A percentile compares a stretch with the other conserved stretches of the same genome.
phyloP scores from a whole-genome alignment of 116 monocot species.

The Papilionanthe hybrid region DNA sequence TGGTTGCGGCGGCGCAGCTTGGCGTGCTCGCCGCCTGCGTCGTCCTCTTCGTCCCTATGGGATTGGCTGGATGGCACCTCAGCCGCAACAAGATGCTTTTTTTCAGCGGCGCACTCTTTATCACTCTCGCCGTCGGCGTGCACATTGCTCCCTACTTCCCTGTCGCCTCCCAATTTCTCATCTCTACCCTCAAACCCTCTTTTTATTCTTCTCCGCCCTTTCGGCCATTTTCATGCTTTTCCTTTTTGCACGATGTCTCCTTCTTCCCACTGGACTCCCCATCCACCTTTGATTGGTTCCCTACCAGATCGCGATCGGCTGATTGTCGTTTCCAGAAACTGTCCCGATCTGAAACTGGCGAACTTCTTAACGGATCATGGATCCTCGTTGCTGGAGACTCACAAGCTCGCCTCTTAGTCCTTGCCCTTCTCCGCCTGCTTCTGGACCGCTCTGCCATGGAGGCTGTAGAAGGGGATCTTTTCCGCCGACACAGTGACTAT shows the following conservation, averaged over 20 bases:
- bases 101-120: conserved; percentile 73
- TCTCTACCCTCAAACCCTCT: conserved; percentile 16
- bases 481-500: conserved; percentile 80
- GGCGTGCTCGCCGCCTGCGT: conserved; percentile 59
- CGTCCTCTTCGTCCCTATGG: conserved; percentile 81
- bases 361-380: conserved; percentile 70
- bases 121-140: conserved; percentile 67
- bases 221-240: conserved; percentile 8
- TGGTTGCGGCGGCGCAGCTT: conserved; percentile 31
- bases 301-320: conserved; percentile 20
- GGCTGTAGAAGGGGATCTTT: conserved; percentile 41
- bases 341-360: conserved; percentile 31
- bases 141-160: conserved; percentile 66
- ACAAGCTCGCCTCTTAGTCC: conserved; percentile 61
- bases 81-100: conserved; percentile 90
- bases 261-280: conserved; percentile 32
- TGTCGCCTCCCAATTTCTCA: conserved; percentile 34
- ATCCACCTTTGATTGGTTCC: conserved; percentile 24
- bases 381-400: conserved; percentile 79
- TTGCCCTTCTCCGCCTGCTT: conserved; percentile 53
- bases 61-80: conserved; percentile 69
- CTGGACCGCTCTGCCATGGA: conserved; percentile 39
- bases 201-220: not conserved
- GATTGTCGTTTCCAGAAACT: conserved; percentile 54
- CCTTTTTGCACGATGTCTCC: conserved; percentile 22